A percentile compares a stretch with the other conserved stretches of the same genome.
Conservation (phyloP, 2,329 filamentous ascomycete genomes). For the Fusarium sp. region DNA sequence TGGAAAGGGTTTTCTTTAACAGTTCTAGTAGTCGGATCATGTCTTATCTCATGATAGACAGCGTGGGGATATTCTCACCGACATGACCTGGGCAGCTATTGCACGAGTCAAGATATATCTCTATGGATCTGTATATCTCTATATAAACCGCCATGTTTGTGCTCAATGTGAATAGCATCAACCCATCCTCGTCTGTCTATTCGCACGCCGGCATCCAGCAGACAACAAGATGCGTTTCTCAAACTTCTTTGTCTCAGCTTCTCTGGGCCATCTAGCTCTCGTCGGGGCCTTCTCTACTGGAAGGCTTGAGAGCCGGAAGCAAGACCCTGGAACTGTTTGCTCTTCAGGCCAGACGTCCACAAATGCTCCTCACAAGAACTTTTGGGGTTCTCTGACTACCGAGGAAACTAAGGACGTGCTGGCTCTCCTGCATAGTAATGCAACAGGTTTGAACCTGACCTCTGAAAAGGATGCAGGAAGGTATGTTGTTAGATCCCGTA, state of each 20-base stretch:
- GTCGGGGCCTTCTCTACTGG: background rate
- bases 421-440: background rate
- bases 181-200: background rate
- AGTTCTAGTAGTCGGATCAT: background rate
- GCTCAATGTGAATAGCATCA: background rate
- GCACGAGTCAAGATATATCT: accelerated
- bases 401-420: slow-evolving; percentile 2
- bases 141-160: background rate
- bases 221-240: background rate
- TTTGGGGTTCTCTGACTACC: background rate
- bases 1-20: background rate
- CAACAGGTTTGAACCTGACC: background rate
- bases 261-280: background rate
- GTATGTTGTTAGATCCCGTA: background rate
- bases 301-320: background rate
- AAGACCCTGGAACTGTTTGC: background rate
- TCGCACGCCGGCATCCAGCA: background rate
- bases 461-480: background rate
- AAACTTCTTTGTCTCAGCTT: background rate
- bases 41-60: background rate
- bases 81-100: background rate
- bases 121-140: background rate
- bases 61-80: background rate
- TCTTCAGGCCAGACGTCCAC: accelerated
- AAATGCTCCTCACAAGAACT: slow-evolving; percentile 8